These are phyloP conservation scores for Epichloe festucae DNA, from an alignment of 2,329 filamentous ascomycete genomes.

Conservation along the genomic window DNA sequence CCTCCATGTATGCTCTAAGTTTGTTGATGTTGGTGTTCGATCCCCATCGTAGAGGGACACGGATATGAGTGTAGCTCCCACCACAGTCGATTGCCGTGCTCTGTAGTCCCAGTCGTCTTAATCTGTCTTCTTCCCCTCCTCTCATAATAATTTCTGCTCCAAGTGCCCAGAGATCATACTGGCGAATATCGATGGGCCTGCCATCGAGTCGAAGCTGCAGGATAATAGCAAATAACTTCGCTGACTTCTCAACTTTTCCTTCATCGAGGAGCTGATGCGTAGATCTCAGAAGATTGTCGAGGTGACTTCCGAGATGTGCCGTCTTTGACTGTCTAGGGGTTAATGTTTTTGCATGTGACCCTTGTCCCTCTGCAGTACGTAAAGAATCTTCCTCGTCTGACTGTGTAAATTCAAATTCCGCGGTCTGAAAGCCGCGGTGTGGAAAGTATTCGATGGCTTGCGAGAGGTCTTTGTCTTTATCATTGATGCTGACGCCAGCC, in stretches of 20 bases:
- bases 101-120: background rate
- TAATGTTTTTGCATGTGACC: background rate
- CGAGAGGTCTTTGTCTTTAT: slow-evolving; percentile 31
- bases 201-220: slow-evolving; percentile 36
- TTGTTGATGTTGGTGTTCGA: slow-evolving; percentile 30
- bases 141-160: slow-evolving; percentile 75
- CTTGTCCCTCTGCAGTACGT: background rate
- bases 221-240: slow-evolving; percentile 62
- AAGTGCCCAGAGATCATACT: slow-evolving; percentile 63
- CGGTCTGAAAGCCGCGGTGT: slow-evolving; percentile 25
- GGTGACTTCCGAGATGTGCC: slow-evolving; percentile 29
- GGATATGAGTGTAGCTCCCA: background rate
- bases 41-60: slow-evolving; percentile 24
- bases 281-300: slow-evolving; percentile 54
- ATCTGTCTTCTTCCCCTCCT: slow-evolving; percentile 26
- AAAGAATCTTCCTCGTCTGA: slow-evolving; percentile 35
- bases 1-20: slow-evolving; percentile 56
- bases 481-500: slow-evolving; percentile 39
- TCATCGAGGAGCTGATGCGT: slow-evolving; percentile 60
- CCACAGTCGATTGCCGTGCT: background rate
- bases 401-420: background rate
- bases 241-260: slow-evolving; percentile 58
- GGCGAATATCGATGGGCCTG: slow-evolving; percentile 51
- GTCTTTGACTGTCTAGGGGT: slow-evolving; percentile 7
- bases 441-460: slow-evolving; percentile 33